phyloP scores from a whole-genome alignment of 169 alveolate genomes.

The Besnoitia besnoiti region DNA sequence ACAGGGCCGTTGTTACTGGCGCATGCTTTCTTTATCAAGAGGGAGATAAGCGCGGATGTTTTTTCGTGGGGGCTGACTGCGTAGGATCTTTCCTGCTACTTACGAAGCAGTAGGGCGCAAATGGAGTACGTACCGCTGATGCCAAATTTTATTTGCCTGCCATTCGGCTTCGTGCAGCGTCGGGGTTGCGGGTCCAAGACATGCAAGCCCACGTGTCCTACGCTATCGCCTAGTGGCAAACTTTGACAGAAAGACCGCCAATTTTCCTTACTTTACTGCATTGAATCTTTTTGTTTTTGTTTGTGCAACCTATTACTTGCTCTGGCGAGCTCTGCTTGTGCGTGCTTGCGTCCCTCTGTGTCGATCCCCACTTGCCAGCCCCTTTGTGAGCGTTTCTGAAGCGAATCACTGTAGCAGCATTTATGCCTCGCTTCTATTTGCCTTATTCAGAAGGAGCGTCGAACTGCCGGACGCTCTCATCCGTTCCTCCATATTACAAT shows the following conservation, averaged over 20 bases:
- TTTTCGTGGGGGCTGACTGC: background rate
- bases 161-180: background rate
- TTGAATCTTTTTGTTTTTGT: too few relatives aligned
- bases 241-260: background rate
- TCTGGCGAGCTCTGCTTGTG: too few relatives aligned
- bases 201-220: background rate
- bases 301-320: too few relatives aligned
- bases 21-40: background rate
- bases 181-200: conserved; percentile 6
- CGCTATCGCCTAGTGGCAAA: background rate
- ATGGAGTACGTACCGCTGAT: background rate
- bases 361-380: background rate
- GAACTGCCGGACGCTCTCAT: background rate
- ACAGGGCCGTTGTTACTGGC: too few relatives aligned
- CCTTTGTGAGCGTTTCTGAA: background rate
- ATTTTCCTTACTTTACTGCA: too few relatives aligned
- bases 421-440: too few relatives aligned
- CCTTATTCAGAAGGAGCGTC: too few relatives aligned
- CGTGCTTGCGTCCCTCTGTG: background rate
- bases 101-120: background rate
- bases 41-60: too few relatives aligned
- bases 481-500: background rate
- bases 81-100: background rate
- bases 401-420: too few relatives aligned
- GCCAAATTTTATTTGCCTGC: too few relatives aligned